Conservation (phyloP, 192 early-diverging fungal genomes). For the Rhizophagus prolifer region DNA sequence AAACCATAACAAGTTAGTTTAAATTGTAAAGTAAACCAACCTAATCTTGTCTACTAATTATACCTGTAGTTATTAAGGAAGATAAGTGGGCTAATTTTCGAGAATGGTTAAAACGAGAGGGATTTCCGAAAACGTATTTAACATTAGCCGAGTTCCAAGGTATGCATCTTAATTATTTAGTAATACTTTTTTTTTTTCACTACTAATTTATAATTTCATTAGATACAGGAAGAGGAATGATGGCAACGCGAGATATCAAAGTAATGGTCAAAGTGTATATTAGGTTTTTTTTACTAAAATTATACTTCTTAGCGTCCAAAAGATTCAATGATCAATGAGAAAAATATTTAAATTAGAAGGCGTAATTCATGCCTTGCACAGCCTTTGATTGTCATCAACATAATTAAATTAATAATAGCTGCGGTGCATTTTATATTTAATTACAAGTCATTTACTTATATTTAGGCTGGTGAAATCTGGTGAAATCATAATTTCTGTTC, state of each 20-base stretch:
- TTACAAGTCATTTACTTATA: not conserved
- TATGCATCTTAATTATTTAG: conserved; percentile 17
- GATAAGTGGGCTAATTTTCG: conserved; percentile 47
- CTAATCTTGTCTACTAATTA: not conserved
- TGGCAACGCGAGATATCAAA: conserved; percentile 56
- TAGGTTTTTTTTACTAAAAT: not conserved
- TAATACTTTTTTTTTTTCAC: not conserved
- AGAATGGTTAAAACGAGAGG: conserved; percentile 46
- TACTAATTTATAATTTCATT: not conserved
- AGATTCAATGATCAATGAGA: too few relatives aligned
- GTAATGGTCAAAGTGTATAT: conserved; percentile 26
- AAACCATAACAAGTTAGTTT: not conserved
- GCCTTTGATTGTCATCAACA: too few relatives aligned
- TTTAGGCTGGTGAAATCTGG: conserved; percentile 55
- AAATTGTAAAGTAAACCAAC: conserved; percentile 4
- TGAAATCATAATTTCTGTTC: conserved; percentile 54
- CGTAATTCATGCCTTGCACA: too few relatives aligned
- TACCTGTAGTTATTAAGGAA: conserved; percentile 43
- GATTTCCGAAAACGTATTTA: conserved; percentile 54
- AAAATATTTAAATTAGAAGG: too few relatives aligned
- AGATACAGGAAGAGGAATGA: conserved; percentile 62
- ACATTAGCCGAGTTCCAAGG: conserved; percentile 53
- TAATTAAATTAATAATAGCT: too few relatives aligned
- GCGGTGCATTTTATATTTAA: not conserved
- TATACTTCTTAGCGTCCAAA: not conserved